Evolutionary conservation across 371 early-diverging fungal species (phyloP), one percentile per base, ranked within the genome.

Genomic region (Funneliformis caledonium): DNA sequence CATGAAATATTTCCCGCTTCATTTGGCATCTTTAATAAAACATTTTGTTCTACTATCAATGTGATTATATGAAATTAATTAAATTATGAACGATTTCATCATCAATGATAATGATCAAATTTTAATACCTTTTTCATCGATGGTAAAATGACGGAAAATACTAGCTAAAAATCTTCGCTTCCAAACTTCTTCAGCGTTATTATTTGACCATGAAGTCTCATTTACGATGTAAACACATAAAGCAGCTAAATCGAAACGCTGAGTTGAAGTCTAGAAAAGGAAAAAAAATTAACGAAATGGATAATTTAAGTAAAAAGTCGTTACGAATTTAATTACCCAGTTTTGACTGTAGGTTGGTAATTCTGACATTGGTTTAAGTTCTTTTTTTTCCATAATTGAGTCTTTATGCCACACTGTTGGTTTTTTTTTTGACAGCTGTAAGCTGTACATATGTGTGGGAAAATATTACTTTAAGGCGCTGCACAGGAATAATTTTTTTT

Each of bases 241-340:
- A 19, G 61, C 52, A 4, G 80, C 72, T 45, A 80, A 43, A 50
- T 80, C 59, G 61, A 61, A 80, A 7, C 80, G 70, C 26, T 80
- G 72, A 22, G 67, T 68, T n/a, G 59, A 26, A 14, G 80, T 72
- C 80, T 67, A 43, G 16, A 42, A 48, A 5, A 0, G 2, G 16
- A 52, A 5, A 56, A 56, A 56, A 56, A n/a, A 19, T 56, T 5
- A 56, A 11, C 19, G 16, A 6, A n/a, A 19, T 7, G 16, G 47
- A 47, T 1, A 47, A 47, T 4, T 47, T 47, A 26, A 47, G 47
- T 10, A 47, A 10, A 8, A 47, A 47, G 11, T 7, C 7, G 6
- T 9, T 10, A 47, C 11, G 11, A 56, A 56, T 19, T 37, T 37
- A 0, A 16, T 56, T 56, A 56, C 56, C 56, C 56, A 56, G 19